Base-by-base conservation (phyloP, 2,329 filamentous ascomycete genomes). In the Cercospora nicotianae region DNA sequence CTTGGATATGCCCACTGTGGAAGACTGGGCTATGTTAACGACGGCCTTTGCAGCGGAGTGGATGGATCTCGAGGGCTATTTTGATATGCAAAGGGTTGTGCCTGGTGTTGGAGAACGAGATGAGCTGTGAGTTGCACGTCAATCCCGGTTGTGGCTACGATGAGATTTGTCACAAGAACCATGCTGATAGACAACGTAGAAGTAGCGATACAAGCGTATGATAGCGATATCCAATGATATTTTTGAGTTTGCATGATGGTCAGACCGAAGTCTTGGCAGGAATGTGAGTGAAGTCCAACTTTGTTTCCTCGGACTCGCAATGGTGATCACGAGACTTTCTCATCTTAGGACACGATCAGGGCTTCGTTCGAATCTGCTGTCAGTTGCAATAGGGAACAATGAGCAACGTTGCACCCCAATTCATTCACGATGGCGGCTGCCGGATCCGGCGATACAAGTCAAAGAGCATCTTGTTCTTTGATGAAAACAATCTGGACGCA, bases 11-110 rank as follows among this genome's bases (percentile, higher is more conserved):
- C 83, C 87, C 8, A 94, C 91, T 0, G 87, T 94, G 39, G 87
- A 91, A 74, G 95, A 99, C 79, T 99, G 95, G 95, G 88, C 91
- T 18, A 89, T 87, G 77, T 89, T 99, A 60, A 84, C 94, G 6
- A 90, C 91, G 0, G 94, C 89, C 0, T 99, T 98, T 81, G 87
- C 89, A 36, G 90, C 91, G 0, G 94, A 98, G 80, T 98, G 94
- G 93, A 87, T 98, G 87, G 94, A 96, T 72, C 80, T 98, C 69
- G 88, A 90, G 70, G 87, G 83, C 1, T 85, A 80, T 68, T 79
- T 88, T 63, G 78, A 67, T 26, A 42, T 60, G 33, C 33, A 68
- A 42, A 36, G 66, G 28, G n/a, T 64, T 30, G 57, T 58, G 58
- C 64, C 51, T 26, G 62, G 58, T n/a, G 59, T 60, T 31, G 57